Evolutionary conservation across 1,139 yeast genomes (phyloP).

Genomic region (Nakaseomyces nivariensis): DNA sequence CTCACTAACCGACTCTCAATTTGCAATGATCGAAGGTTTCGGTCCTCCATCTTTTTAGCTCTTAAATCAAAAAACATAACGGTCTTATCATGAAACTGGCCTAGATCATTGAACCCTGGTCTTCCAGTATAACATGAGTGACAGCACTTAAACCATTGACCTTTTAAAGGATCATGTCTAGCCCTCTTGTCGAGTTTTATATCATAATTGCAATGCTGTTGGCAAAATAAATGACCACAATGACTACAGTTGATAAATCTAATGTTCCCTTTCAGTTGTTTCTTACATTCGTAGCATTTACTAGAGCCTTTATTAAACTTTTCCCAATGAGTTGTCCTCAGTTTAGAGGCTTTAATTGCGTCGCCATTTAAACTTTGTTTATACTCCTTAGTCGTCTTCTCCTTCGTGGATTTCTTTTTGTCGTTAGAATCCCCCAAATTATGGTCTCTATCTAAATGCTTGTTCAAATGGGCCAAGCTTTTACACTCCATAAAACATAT

Average conservation of each 20-base stretch:
- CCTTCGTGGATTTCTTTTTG: constrained; percentile 10
- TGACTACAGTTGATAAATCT: constrained; percentile 53
- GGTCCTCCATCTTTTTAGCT: constrained; percentile 30
- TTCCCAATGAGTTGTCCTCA: constrained; percentile 58
- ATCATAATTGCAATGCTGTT: constrained; percentile 48
- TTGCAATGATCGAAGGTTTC: constrained; percentile 43
- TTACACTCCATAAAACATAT: constrained; percentile 58
- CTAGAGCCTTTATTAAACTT: constrained; percentile 36
- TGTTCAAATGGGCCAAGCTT: constrained; percentile 48
- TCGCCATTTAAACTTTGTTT: background rate
- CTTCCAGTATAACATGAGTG: constrained; percentile 45
- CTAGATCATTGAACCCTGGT: constrained; percentile 44
- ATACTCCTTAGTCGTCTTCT: background rate
- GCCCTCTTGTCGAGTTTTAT: constrained; percentile 40
- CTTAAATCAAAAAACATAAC: constrained; percentile 36
- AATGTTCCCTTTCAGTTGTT: constrained; percentile 36
- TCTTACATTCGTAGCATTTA: constrained; percentile 33
- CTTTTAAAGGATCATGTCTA: constrained; percentile 38
- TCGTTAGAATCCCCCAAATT: constrained; percentile 25
- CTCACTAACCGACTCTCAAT: constrained; percentile 57
- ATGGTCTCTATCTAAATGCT: constrained; percentile 67
- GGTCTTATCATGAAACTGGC: constrained; percentile 39
- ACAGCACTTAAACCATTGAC: constrained; percentile 68
- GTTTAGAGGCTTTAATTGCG: constrained; percentile 10
- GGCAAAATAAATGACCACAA: constrained; percentile 69